Conservation (phyloP, 2,329 filamentous ascomycete genomes). For the Penicillium corylophilum region DNA sequence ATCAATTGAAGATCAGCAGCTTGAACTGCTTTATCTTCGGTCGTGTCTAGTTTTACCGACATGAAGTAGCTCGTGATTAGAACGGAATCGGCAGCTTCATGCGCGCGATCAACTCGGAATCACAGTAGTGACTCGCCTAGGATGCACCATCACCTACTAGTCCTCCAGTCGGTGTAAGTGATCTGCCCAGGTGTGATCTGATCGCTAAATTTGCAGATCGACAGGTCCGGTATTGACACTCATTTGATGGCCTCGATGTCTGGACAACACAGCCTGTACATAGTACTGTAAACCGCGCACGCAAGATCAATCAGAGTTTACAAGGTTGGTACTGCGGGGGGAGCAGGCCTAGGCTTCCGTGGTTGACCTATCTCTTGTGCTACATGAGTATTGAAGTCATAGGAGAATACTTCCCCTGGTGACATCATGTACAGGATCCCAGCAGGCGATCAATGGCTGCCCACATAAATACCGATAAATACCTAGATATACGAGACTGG, state of each 20-base stretch:
- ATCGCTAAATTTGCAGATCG: constrained; percentile 4
- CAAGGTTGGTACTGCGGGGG: not conserved
- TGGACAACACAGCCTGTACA: constrained; percentile 1
- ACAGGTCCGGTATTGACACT: not conserved
- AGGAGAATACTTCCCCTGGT: constrained; percentile 3
- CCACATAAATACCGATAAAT: not conserved
- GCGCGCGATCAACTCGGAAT: not conserved
- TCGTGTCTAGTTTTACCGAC: no score
- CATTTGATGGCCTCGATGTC: not conserved
- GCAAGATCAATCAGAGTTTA: not conserved
- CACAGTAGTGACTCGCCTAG: not conserved
- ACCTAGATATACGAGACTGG: not conserved
- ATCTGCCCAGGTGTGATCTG: not conserved
- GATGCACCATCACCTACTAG: not conserved
- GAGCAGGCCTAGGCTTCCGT: not conserved
- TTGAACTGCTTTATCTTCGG: no score
- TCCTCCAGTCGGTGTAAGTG: not conserved
- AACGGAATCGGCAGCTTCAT: not conserved
- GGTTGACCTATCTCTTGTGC: not conserved
- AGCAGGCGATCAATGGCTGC: not conserved
- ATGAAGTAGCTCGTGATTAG: no score
- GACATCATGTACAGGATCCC: constrained; percentile 9
- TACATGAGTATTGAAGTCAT: constrained; percentile 4
- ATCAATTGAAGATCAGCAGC: no score
- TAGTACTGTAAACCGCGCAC: not conserved